Evolutionary conservation across 1,139 yeast genomes (phyloP), one percentile per base, ranked within the genome.

Genomic region (Arxiozyma heterogenica): DNA sequence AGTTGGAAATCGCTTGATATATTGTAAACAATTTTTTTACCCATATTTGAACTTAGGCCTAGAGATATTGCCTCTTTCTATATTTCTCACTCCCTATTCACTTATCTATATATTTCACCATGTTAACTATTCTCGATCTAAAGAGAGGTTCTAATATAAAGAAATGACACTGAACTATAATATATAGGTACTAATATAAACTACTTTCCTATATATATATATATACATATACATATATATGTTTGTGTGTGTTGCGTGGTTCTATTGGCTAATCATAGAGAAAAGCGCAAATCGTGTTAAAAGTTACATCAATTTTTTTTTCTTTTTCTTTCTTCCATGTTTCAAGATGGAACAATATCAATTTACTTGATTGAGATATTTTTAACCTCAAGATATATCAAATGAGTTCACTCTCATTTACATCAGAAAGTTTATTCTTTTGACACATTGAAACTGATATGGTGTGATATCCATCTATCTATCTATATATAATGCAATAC

Each of bases 1-100:
- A 91, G 83, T 69, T 87, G 90, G 71, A 91, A 91, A 66, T 88
- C 91, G 60, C 87, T 90, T 49, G 93, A 83, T 41, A 93, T 94
- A 66, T 90, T 88, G 75, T 91, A 91, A 18, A 91, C 79, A 51
- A 86, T 80, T 64, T 80, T 79, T 56, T 66, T 66, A 53, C 69
- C 70, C 71, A 67, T 67, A 4, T 27, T 46, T 38, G 20, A 27
- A 27, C 2, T 23, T 23, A 23, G 4, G 7, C 5, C 15, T n/a
- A n/a, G n/a, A n/a, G n/a, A n/a, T 4, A 12, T 30, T 12, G 5
- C 38, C 11, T 5, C 38, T 30, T 8, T 30, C 3, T 41, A 3
- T 30, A 15, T 30, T 8, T 8, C 15, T 30, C 11, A 15, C 30
- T 27, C 30, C 11, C 30, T 27, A 7, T 5, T 27, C 30, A 34